Evolutionary conservation across 1,284 basidiomycete genomes (phyloP).

Genomic region (Microbotryum scabiosae): DNA sequence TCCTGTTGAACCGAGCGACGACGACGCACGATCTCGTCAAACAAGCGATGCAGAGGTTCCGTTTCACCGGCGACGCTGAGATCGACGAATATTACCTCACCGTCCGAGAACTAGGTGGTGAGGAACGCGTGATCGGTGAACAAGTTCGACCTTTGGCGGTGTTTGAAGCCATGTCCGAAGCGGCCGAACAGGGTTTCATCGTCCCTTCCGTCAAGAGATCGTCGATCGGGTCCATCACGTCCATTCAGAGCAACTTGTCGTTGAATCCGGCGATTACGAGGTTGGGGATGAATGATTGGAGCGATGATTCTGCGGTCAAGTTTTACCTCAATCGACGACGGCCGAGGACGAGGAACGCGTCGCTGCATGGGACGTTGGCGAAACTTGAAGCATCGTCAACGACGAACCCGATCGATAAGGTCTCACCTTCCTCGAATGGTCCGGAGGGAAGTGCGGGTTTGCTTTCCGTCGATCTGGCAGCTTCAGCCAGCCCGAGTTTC

Average conservation of each 20-base stretch:
- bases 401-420: background rate
- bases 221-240: conserved; percentile 86
- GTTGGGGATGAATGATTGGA: conserved; percentile 90
- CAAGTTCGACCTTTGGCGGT: conserved; percentile 73
- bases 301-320: conserved; percentile 92
- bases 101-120: conserved; percentile 76
- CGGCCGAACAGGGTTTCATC: conserved; percentile 38
- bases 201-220: conserved; percentile 79
- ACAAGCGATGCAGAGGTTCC: conserved; percentile 89
- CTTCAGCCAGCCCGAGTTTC: conserved; percentile 49
- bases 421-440: background rate
- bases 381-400: background rate
- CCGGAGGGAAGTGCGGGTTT: conserved; percentile 18
- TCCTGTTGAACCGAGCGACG: conserved; percentile 78
- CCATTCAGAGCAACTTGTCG: conserved; percentile 78
- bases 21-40: conserved; percentile 72
- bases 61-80: conserved; percentile 49
- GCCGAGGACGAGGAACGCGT: conserved; percentile 1
- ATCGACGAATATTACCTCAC: conserved; percentile 76
- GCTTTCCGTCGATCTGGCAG: conserved; percentile 55
- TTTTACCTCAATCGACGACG: conserved; percentile 70
- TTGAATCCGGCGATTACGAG: conserved; percentile 89
- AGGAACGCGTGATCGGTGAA: conserved; percentile 59
- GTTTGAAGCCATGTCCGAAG: conserved; percentile 72
- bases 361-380: no score